Percentiles rank a stretch among this genome's conserved stretches.
These are phyloP conservation scores for Sergeia podlipaevii DNA, from an alignment of 208 protist species.

Conservation along the genomic window DNA sequence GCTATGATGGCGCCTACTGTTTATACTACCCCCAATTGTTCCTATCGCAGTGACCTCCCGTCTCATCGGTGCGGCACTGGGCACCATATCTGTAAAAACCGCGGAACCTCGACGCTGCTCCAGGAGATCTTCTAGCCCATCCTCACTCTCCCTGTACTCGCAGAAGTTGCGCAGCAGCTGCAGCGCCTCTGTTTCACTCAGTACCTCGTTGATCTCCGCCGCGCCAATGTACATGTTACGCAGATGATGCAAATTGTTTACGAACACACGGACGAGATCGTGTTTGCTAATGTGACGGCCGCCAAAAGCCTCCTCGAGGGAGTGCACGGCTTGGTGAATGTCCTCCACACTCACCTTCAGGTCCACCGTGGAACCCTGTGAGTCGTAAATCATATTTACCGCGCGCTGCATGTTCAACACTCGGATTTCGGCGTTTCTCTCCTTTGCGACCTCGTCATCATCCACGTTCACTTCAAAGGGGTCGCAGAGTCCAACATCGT, in stretches of 20 bases:
- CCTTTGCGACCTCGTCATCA: constrained; percentile 74
- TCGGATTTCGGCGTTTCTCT: constrained; percentile 72
- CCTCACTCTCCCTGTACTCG: constrained; percentile 70
- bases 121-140: constrained; percentile 27
- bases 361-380: constrained; percentile 52
- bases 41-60: neutral
- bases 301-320: constrained; percentile 49
- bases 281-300: constrained; percentile 56
- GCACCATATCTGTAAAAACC: neutral
- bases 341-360: constrained; percentile 73
- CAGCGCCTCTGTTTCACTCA: constrained; percentile 33
- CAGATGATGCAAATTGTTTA: constrained; percentile 66
- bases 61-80: constrained; percentile 1
- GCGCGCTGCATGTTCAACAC: constrained; percentile 71
- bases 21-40: too few species aligned
- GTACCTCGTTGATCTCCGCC: constrained; percentile 37
- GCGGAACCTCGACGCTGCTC: constrained; percentile 10
- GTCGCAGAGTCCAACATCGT: constrained; percentile 10
- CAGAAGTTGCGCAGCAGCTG: constrained; percentile 70
- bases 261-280: constrained; percentile 64
- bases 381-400: constrained; percentile 82
- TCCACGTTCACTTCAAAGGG: constrained; percentile 10
- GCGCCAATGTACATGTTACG: constrained; percentile 59
- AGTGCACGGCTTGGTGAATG: constrained; percentile 52
- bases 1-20: neutral